phyloP scores from a whole-genome alignment of 1,139 yeast species.

The Arxiozyma heterogenica region DNA sequence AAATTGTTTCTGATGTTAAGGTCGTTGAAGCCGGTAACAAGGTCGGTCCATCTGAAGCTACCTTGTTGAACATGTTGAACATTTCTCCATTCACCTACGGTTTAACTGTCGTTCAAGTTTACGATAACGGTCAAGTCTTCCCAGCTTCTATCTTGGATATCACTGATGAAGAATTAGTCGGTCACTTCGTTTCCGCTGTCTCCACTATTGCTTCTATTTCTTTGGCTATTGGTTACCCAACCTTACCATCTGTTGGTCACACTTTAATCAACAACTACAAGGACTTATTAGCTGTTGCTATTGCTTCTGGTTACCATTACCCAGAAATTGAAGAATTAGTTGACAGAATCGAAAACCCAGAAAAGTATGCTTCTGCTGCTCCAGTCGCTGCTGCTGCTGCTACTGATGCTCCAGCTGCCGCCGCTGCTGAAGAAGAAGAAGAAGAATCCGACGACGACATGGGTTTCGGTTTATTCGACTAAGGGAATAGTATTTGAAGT shows the following conservation, averaged over 20 bases:
- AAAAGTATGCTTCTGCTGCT: constrained; percentile 97
- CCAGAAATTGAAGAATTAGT: constrained; percentile 98
- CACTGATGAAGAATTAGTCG: constrained; percentile 92
- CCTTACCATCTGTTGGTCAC: constrained; percentile 99
- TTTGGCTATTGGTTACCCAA: constrained; percentile 98
- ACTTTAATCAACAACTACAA: constrained; percentile 98
- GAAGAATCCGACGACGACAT: constrained; percentile 65
- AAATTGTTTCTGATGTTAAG: constrained; percentile 94
- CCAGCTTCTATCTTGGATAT: constrained; percentile 94
- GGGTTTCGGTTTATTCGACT: constrained; percentile 99
- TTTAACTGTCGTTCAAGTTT: constrained; percentile 91
- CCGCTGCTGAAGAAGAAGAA: constrained; percentile 66
- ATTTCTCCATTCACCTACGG: constrained; percentile 99
- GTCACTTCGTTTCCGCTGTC: constrained; percentile 88
- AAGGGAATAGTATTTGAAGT: constrained; percentile 33
- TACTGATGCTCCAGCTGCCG: constrained; percentile 53
- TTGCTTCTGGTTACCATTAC: constrained; percentile 98
- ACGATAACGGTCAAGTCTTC: constrained; percentile 98
- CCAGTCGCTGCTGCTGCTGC: constrained; percentile 71
- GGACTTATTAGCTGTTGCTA: constrained; percentile 94
- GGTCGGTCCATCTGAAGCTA: constrained; percentile 99
- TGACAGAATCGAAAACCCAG: constrained; percentile 99
- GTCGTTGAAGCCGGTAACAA: constrained; percentile 77
- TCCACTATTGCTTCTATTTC: constrained; percentile 92
- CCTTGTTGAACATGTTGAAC: constrained; percentile 98